Base-by-base conservation (phyloP, 768 basidiomycete genomes). In the Pisolithus sp. region DNA sequence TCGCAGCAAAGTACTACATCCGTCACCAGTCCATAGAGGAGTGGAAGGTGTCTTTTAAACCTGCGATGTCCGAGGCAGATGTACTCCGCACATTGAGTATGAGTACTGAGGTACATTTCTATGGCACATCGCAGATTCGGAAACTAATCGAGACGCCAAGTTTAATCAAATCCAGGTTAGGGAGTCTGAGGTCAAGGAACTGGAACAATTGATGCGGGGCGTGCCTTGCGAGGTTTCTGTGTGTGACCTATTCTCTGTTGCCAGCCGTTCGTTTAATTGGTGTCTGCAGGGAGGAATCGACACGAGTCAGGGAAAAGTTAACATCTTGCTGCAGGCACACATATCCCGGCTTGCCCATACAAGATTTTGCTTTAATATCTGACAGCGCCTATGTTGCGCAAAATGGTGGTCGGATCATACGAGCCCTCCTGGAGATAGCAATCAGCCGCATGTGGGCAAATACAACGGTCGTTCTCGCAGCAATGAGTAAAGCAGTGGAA, bases 1-100 rank as follows among this genome's bases (percentile, higher is more conserved):
- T 98, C 59, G 93, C 96, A 0, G 92, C 95, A 4, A 94, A 89
- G 68, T 99, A 96, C 68, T 99, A 98, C 68, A 88, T 99, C 62
- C 81, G 87, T 18, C 72, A 91, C 65, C 71, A 80, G 41, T 93
- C 90, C 4, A 84, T 98, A 34, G 90, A 91, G 66, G 80, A 89
- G 6, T 98, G 95, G 75, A 89, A 87, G 67, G 68, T 78, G 55
- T 68, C 78, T 53, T 90, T 98, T 69, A 76, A 81, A 46, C 77
- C 82, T 1, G 80, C 72, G 51, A 96, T 98, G 94, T 80, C 86
- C 2, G 95, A 97, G 69, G 96, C 94, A 2, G 93, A 97, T 68
- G 80, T 92, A 28, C 76, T 99, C 52, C 78, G 68, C 2, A 83
- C 97, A 82, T 77, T 98, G 31, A 83, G 91, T 58, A 80, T 78